Base-by-base conservation (phyloP, 2,329 filamentous ascomycete species). In the Aspergillus novofumigatus region DNA sequence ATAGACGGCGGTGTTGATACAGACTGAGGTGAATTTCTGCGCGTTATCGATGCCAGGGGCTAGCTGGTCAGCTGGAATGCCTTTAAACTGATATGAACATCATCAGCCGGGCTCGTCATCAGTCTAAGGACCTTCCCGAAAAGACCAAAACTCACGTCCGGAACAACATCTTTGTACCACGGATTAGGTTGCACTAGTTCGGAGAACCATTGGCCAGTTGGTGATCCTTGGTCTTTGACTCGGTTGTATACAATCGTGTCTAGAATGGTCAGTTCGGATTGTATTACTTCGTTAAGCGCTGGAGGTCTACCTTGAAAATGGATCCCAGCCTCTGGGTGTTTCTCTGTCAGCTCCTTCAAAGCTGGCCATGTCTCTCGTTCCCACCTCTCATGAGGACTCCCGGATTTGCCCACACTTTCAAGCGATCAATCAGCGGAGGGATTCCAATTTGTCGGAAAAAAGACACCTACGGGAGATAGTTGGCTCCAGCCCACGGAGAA, bases 1-100 rank as follows among this genome's bases (percentile, higher is more conserved):
- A 75, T 97, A 97, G 57, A 97, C 76, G 45, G 89, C 85, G 0
- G 90, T 90, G 76, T 97, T 97, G 72, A 97, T 93, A 76, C 92
- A 97, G 44, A 96, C 87, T 1, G 90, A 93, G 7, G 85, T 91
- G 73, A 94, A 96, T 55, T 82, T 80, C 52, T 85, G 89, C 25
- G 86, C 92, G 10, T 87, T 88, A 59, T 91, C 87, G 53, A 87
- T 83, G 20, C 83, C 89, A 0, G 77, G 65, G 0, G 85, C 83
- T 1, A 96, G 77, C 63, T 88, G 80, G 9, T 68, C 58, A 9
- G 80, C 72, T 4, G 81, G 69, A 3, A 93, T 73, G 56, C 85
- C 77, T 59, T 84, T 83, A 73, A 86, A 93, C 81, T 84, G 60
- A n/a, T n/a, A n/a, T n/a, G 20, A n/a, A 28, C 14, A 44, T 25